phyloP scores from a whole-genome alignment of 257 asterid species.

The Solanum acaule region DNA sequence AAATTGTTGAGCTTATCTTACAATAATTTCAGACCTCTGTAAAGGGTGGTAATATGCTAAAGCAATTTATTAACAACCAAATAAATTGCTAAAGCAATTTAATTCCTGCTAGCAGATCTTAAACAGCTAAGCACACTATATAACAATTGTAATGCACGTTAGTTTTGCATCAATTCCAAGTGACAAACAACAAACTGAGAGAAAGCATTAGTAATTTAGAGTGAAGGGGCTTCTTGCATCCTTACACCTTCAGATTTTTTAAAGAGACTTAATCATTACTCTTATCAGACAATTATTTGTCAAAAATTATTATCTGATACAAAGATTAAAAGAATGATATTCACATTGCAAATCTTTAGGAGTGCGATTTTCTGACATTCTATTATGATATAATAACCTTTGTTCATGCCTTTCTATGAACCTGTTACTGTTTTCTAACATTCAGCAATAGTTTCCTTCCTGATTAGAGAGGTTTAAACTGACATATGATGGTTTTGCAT shows the following conservation, averaged over 20 bases:
- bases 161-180: background rate
- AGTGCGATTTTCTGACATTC: background rate
- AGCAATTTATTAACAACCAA: background rate
- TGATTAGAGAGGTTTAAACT: slow-evolving; percentile 5
- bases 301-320: background rate
- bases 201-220: background rate
- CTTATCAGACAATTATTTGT: background rate
- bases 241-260: background rate
- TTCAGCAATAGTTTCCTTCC: background rate
- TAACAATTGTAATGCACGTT: background rate
- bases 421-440: background rate
- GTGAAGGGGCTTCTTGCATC: background rate
- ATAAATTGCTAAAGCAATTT: background rate
- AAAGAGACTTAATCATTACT: no score
- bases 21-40: background rate
- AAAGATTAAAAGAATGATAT: background rate
- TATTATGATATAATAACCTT: background rate
- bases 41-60: background rate
- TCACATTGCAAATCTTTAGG: background rate
- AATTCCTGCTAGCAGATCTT: background rate
- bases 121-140: background rate
- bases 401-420: background rate
- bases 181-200: background rate
- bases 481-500: slow-evolving; percentile 1
- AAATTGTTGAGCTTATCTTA: background rate